Conservation (phyloP, 768 basidiomycete genomes). For the Rhizopogon sp. region DNA sequence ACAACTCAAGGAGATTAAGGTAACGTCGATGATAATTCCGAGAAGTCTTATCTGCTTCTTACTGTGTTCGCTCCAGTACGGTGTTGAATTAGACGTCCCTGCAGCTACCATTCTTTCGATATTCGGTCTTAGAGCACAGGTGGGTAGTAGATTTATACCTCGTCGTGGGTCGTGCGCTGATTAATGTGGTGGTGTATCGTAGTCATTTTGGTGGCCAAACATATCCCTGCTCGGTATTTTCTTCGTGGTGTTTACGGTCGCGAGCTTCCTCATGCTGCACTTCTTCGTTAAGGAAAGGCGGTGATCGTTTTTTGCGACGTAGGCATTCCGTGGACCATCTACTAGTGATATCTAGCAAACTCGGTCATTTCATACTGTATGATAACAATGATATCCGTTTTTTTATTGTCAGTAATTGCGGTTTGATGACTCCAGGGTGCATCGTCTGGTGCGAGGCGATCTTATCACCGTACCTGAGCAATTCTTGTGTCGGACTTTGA, state of each 20-base stretch:
- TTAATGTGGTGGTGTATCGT: conserved; percentile 3
- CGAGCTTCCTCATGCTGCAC: conserved; percentile 78
- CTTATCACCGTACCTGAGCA: no score
- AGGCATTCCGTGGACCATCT: neutral
- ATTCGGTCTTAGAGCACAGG: conserved; percentile 90
- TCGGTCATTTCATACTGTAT: neutral
- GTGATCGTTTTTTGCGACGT: conserved; percentile 7
- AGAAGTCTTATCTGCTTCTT: neutral
- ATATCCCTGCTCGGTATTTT: conserved; percentile 81
- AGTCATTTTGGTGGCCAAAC: conserved; percentile 99
- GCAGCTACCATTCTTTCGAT: conserved; percentile 92
- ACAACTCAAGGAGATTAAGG: conserved; percentile 87
- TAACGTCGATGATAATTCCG: conserved; percentile 26
- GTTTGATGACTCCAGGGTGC: neutral
- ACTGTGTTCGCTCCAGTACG: conserved; percentile 54
- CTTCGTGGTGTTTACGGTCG: conserved; percentile 73
- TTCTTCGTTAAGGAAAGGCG: conserved; percentile 81
- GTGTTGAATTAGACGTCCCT: conserved; percentile 94
- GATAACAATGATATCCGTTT: neutral
- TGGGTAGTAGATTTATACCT: conserved; percentile 14
- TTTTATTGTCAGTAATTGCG: neutral
- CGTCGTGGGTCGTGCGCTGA: neutral
- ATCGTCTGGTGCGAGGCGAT: neutral
- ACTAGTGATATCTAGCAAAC: neutral
- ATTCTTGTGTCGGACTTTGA: no score